These are phyloP conservation scores for Pyrus betulifolia DNA, from an alignment of 306 rosid species.

Conservation along the genomic window DNA sequence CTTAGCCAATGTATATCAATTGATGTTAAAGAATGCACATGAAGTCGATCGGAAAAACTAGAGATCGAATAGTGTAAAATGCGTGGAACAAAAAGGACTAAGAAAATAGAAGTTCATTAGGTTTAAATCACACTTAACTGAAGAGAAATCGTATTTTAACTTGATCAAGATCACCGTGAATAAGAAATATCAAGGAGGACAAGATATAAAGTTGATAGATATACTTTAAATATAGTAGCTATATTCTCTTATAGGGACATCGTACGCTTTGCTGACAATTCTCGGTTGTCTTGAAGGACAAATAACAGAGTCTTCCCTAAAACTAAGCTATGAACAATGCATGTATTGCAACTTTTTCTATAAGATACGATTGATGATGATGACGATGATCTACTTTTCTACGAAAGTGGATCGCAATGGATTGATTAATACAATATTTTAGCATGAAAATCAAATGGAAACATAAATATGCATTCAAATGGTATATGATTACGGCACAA, in stretches of 20 bases:
- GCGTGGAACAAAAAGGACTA: background rate
- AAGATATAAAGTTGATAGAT: background rate
- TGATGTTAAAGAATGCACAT: background rate
- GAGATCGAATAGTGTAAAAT: background rate
- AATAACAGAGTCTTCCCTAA: background rate
- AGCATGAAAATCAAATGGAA: background rate
- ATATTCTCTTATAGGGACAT: background rate
- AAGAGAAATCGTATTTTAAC: background rate
- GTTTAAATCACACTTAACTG: background rate
- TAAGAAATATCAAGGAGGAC: background rate
- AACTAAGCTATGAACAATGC: background rate
- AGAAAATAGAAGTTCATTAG: background rate
- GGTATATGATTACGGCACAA: background rate
- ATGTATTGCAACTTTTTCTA: conserved; percentile 15
- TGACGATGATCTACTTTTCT: conserved; percentile 21
- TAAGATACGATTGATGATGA: conserved; percentile 1
- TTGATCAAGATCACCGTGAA: background rate
- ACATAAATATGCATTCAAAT: background rate
- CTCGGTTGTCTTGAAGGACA: background rate
- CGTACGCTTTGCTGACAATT: background rate
- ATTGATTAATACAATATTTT: background rate
- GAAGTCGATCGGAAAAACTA: background rate
- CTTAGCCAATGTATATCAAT: too few relatives aligned
- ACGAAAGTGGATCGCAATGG: conserved; percentile 18
- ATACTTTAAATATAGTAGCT: background rate